Base-by-base conservation (phyloP, 2,329 filamentous ascomycete species). In the Salinomyces thailandicus region DNA sequence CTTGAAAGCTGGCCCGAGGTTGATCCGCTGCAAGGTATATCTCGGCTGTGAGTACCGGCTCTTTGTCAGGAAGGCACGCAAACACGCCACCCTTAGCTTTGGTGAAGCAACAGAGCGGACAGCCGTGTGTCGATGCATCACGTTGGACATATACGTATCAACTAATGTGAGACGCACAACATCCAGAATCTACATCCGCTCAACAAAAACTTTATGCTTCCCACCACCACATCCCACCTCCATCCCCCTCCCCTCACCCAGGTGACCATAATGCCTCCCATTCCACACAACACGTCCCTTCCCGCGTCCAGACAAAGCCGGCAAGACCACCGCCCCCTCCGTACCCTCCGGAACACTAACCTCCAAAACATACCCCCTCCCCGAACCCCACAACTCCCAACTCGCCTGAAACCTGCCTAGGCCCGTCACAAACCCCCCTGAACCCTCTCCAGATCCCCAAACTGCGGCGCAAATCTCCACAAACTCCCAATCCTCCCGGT, bases 391-490 rank as follows among this genome's bases (percentile, higher is more conserved):
- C 4, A 52, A 35, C 31, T 52, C 47, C 59, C 61, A 63, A 14
- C 46, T 46, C 0, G 58, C 61, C 20, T 54, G 37, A 42, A 62
- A 69, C 42, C 56, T 62, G 0, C 67, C 67, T 20, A 68, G 43
- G n/a, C 39, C 42, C 1, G 67, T 69, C 15, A 53, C 57, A 39
- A 69, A 71, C 1, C 66, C 1, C 60, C 67, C 42, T 67, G 51
- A 4, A 60, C 66, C 36, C 44, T 55, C 15, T 44, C 52, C 39
- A 69, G 44, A 44, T 67, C 64, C 1, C 60, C 65, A 45, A 68
- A 63, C 39, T 64, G 59, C 9, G 68, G 68, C 16, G 52, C 59
- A 24, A 70, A 39, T 12, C 38, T 54, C 67, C 67, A 71, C 16
- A 44, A 57, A 29, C 49, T 46, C 0, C 67, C 67, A 3, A 57